Conservation (phyloP, 441 rosid genomes). For the Erysimum cheiri region DNA sequence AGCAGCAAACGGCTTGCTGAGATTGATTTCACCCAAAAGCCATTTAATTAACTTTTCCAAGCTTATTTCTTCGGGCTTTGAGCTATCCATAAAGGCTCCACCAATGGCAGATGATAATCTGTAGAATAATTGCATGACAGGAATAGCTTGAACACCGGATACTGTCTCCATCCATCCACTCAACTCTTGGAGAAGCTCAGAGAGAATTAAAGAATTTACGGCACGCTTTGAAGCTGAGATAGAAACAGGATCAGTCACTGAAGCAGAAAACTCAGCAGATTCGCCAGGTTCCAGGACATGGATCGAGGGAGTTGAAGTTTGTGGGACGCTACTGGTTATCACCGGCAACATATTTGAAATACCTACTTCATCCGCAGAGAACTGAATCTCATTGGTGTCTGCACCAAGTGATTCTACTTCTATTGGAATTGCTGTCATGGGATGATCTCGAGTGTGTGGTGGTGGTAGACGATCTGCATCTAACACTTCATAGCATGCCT, state of each 20-base stretch:
- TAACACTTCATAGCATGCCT: constrained; percentile 93
- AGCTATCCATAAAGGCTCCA: constrained; percentile 96
- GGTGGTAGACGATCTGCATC: constrained; percentile 93
- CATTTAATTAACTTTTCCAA: constrained; percentile 91
- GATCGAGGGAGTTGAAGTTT: constrained; percentile 86
- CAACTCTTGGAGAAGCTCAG: constrained; percentile 93
- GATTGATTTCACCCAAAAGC: constrained; percentile 92
- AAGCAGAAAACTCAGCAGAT: constrained; percentile 85
- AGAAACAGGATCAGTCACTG: constrained; percentile 79
- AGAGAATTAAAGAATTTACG: constrained; percentile 93
- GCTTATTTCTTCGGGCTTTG: constrained; percentile 83
- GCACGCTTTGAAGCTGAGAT: constrained; percentile 98
- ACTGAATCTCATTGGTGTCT: constrained; percentile 86
- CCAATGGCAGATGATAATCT: constrained; percentile 97
- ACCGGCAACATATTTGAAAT: constrained; percentile 66
- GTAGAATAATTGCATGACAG: constrained; percentile 98
- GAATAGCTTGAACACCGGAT: constrained; percentile 91
- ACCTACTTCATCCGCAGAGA: constrained; percentile 76
- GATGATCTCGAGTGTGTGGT: constrained; percentile 98
- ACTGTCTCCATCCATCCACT: constrained; percentile 98
- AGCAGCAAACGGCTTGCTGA: constrained; percentile 76
- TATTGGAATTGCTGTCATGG: constrained; percentile 97
- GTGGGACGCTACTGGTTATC: constrained; percentile 52
- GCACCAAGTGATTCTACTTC: constrained; percentile 94
- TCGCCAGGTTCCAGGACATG: constrained; percentile 93